Conservation (phyloP, 129 eudicot species). For the Tagetes erecta region DNA sequence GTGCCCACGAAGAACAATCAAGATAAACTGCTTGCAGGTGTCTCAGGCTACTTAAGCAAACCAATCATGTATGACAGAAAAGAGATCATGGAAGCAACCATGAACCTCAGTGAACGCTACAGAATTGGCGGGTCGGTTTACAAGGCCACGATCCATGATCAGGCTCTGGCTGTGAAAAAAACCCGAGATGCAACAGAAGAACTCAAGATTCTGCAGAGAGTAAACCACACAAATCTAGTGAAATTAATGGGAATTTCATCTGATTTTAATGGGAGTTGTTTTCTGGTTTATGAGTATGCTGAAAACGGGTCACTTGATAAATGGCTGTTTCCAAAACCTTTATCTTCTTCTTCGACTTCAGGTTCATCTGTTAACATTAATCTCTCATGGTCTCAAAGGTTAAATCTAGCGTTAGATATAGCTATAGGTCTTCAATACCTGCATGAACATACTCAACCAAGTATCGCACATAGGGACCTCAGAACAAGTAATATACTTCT, state of each 20-base stretch:
- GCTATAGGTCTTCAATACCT: constrained; percentile 81
- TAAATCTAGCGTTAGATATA: constrained; percentile 58
- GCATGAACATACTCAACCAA: constrained; percentile 82
- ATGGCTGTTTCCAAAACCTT: constrained; percentile 48
- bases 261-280: constrained; percentile 48
- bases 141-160: constrained; percentile 56
- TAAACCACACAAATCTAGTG: constrained; percentile 74
- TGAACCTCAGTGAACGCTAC: constrained; percentile 50
- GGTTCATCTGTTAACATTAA: constrained; percentile 18
- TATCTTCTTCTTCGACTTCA: constrained; percentile 21
- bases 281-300: constrained; percentile 69
- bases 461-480: constrained; percentile 66
- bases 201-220: constrained; percentile 68
- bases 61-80: constrained; percentile 48
- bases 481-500: constrained; percentile 73
- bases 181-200: constrained; percentile 59
- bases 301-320: constrained; percentile 78
- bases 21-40: constrained; percentile 66
- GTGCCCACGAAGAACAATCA: constrained; percentile 42
- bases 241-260: constrained; percentile 65
- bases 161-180: constrained; percentile 62
- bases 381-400: constrained; percentile 64
- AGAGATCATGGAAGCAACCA: constrained; percentile 76
- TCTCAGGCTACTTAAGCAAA: constrained; percentile 70
- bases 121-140: constrained; percentile 71